Conservation (phyloP, 441 rosid genomes). For the Adansonia madagascariensis region DNA sequence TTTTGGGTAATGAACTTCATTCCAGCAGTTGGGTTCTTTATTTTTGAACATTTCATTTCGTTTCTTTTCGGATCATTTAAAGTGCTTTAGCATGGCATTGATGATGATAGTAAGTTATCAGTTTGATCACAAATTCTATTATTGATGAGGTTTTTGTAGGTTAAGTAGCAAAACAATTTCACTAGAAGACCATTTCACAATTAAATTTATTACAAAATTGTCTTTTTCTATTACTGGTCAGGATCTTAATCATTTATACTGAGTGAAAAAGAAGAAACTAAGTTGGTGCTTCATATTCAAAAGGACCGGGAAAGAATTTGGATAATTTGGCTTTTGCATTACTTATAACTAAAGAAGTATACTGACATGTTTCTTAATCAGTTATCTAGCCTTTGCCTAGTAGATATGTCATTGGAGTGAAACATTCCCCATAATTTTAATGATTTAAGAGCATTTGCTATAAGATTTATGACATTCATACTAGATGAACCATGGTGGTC, state of each 20-base stretch:
- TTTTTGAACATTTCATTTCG: neutral
- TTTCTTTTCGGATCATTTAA: slow-evolving; percentile 10
- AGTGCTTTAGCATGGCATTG: neutral
- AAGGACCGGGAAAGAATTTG: neutral
- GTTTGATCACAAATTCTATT: neutral
- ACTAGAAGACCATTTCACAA: neutral
- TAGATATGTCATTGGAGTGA: neutral
- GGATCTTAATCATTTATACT: neutral
- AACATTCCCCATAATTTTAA: neutral
- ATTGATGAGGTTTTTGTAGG: neutral
- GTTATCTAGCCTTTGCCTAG: neutral
- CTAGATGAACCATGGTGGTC: neutral
- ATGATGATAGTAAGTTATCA: neutral
- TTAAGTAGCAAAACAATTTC: neutral
- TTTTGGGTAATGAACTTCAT: neutral
- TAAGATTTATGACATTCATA: neutral
- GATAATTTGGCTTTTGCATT: neutral
- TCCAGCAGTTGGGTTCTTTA: neutral
- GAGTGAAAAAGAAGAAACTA: neutral
- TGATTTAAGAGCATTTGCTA: neutral
- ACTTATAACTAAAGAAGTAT: neutral
- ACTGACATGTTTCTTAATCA: neutral
- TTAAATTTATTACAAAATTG: slow-evolving; percentile 2
- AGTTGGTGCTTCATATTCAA: neutral
- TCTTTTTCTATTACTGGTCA: neutral